Evolutionary conservation across 345 rosid species (phyloP).

Genomic region (Gossypium thurberi): DNA sequence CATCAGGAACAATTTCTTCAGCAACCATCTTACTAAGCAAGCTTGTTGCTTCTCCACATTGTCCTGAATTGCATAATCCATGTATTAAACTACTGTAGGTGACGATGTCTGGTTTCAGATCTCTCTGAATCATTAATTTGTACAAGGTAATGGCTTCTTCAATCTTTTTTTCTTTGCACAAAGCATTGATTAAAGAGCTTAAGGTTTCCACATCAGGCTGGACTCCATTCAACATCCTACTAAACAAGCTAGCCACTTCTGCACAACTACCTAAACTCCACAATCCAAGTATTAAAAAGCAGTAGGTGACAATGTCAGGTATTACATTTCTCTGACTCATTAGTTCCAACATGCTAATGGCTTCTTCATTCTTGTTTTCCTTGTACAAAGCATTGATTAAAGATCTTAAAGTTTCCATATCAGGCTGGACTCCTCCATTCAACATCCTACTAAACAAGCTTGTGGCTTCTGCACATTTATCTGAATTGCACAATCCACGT

Average conservation of each 20-base stretch:
- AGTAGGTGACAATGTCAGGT: neutral
- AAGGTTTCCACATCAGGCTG: too few relatives aligned
- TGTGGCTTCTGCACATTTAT: neutral
- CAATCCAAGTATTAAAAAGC: constrained; percentile 4
- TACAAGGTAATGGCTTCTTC: neutral
- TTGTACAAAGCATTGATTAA: neutral
- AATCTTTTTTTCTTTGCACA: neutral
- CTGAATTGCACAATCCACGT: constrained; percentile 15
- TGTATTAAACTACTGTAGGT: neutral
- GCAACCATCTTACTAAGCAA: neutral
- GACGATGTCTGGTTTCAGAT: neutral
- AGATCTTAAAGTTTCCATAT: neutral
- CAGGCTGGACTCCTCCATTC: neutral
- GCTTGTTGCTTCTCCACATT: neutral
- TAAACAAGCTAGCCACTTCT: neutral
- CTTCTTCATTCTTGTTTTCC: neutral
- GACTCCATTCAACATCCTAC: neutral
- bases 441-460: neutral
- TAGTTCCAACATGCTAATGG: neutral
- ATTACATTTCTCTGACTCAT: neutral
- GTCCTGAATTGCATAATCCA: neutral
- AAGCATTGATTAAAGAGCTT: neutral
- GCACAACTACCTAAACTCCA: neutral
- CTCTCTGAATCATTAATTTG: neutral
- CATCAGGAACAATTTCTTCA: neutral